Percentiles rank a stretch among this genome's conserved stretches.
Evolutionary conservation across 176 grass and related monocot genomes (phyloP).

Genomic region (Olyra latifolia): DNA sequence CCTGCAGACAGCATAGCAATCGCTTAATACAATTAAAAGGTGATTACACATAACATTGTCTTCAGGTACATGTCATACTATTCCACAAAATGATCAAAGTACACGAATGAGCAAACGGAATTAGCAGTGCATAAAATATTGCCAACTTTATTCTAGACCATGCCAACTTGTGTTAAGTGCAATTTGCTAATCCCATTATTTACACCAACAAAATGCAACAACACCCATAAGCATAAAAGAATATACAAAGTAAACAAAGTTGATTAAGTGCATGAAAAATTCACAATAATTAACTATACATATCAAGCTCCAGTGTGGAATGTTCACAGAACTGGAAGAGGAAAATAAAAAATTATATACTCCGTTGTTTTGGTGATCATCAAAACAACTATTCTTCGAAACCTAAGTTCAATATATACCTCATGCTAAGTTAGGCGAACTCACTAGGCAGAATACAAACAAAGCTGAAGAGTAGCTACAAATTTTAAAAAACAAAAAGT

Average conservation of each 20-base stretch:
- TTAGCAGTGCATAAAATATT: background rate
- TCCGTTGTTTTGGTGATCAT: background rate
- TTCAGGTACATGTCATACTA: background rate
- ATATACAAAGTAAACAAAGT: background rate
- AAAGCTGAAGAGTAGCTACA: background rate
- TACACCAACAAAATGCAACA: background rate
- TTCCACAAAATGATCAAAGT: background rate
- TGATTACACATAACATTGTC: background rate
- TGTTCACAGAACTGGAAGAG: background rate
- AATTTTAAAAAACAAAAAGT: background rate
- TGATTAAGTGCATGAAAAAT: background rate
- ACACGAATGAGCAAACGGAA: background rate
- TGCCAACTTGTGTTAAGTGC: background rate
- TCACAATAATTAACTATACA: background rate
- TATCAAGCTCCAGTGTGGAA: background rate
- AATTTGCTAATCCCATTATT: background rate
- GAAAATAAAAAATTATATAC: background rate
- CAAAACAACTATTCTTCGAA: background rate
- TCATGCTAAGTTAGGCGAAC: background rate
- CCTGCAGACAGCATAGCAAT: conserved; percentile 40
- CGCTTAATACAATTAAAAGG: background rate
- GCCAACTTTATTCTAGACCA: background rate
- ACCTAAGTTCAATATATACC: background rate
- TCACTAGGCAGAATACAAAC: conserved; percentile 9
- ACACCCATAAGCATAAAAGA: background rate